Evolutionary conservation across 2,329 filamentous ascomycete genomes (phyloP).

Genomic region (Sphaerulina vaccinii): DNA sequence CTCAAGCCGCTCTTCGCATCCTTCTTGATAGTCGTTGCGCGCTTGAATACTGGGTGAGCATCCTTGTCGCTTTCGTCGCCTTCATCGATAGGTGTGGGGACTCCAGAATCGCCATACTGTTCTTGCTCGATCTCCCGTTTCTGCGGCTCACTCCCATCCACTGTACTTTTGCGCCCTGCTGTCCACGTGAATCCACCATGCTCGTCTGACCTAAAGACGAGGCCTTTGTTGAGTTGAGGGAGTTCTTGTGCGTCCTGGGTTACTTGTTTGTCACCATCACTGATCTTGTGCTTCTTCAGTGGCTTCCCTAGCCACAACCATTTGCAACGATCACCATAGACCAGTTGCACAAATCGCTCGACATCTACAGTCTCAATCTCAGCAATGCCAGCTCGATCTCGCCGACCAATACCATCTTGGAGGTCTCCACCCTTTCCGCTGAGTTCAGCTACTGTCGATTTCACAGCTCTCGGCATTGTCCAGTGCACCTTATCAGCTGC

Average conservation of each 20-base stretch:
- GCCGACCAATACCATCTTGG: conserved; percentile 82
- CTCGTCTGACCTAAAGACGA: conserved; percentile 60
- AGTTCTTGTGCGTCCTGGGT: conserved; percentile 17
- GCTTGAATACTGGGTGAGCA: conserved; percentile 65
- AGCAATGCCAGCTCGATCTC: conserved; percentile 84
- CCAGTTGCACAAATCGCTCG: conserved; percentile 74
- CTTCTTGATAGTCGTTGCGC: conserved; percentile 73
- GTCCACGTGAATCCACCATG: conserved; percentile 48
- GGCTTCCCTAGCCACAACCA: conserved; percentile 95
- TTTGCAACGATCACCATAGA: conserved; percentile 78
- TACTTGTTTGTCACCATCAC: conserved; percentile 9
- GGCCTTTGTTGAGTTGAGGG: conserved; percentile 33
- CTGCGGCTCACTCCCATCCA: conserved; percentile 46
- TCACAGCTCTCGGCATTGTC: conserved; percentile 90
- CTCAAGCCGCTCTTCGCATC: conserved; percentile 81
- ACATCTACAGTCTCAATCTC: conserved; percentile 92
- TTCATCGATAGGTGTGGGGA: conserved; percentile 30
- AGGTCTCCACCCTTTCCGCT: conserved; percentile 92
- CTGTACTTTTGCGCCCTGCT: conserved; percentile 48
- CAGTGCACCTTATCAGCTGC: conserved; percentile 85
- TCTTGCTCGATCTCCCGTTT: conserved; percentile 23
- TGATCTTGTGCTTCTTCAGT: conserved; percentile 54
- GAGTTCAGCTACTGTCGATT: conserved; percentile 90
- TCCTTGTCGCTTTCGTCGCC: conserved; percentile 37
- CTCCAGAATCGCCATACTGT: conserved; percentile 25